Evolutionary conservation across 2,329 filamentous ascomycete genomes (phyloP).

Genomic region (Fusarium poae): DNA sequence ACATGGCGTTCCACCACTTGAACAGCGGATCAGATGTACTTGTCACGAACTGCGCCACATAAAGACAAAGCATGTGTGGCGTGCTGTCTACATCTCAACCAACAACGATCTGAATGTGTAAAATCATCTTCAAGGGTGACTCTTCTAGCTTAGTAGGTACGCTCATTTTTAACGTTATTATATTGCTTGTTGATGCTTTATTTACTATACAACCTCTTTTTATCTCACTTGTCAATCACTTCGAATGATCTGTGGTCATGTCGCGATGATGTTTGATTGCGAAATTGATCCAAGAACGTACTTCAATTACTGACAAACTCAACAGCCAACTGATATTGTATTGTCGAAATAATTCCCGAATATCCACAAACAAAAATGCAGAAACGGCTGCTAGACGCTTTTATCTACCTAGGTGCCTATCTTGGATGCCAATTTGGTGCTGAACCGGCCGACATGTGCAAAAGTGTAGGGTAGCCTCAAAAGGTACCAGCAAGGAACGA

Average conservation of each 20-base stretch:
- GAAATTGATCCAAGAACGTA: neutral
- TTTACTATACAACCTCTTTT: neutral
- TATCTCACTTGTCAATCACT: neutral
- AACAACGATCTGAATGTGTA: neutral
- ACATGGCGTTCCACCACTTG: neutral
- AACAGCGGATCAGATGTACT: conserved; percentile 3
- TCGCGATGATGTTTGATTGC: neutral
- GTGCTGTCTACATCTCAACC: neutral
- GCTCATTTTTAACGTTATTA: neutral
- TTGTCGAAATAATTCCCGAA: neutral
- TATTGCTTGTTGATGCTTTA: neutral
- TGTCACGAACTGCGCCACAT: conserved; percentile 21
- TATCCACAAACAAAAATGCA: neutral
- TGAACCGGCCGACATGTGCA: neutral
- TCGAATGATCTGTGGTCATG: too few species aligned
- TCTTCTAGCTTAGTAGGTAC: neutral
- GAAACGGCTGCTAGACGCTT: neutral
- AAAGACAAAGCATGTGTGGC: conserved; percentile 6
- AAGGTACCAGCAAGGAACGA: conserved; percentile 16
- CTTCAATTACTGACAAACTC: neutral
- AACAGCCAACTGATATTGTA: too few species aligned
- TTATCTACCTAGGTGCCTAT: neutral
- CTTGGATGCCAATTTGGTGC: neutral
- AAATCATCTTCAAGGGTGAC: neutral
- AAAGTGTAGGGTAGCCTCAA: conserved; percentile 35